Base-by-base conservation (phyloP, 2,329 filamentous ascomycete genomes). In the Apiospora rasikravindrae region DNA sequence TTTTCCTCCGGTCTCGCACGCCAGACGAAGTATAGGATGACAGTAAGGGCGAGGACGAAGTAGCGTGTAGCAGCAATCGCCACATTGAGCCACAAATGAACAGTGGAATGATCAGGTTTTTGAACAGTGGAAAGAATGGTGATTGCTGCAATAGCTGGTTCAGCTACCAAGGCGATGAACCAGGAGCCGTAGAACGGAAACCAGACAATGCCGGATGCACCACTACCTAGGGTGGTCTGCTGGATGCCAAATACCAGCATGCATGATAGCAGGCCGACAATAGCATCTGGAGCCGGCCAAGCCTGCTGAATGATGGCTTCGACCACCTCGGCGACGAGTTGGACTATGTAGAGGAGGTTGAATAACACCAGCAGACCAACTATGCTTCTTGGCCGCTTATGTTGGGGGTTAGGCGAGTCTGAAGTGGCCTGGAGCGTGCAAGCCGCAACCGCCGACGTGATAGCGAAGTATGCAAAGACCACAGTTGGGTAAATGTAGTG, bases 131-230 rank as follows among this genome's bases (percentile, higher is more conserved):
- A 76, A 64, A 82, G 70, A 26, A 79, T 79, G 51, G 81, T 78
- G 24, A 88, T 75, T 19, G 82, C 75, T 33, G 86, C 78, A 44
- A 90, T 81, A 68, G 79, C 76, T 0, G 86, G 78, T 77, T 94
- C 92, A 47, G 89, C 87, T 19, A 85, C 76, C 10, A 92, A 80
- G 19, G 88, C 88, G 22, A 93, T 79, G 42, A 88, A 75, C 86
- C 91, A 92, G 16, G 89, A 88, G 24, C 90, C 91, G 74, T 88
- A 88, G 74, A 90, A 90, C 0, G 91, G 90, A 75, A 91, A 90
- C 86, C 90, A 91, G 13, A 89, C 84, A 2, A 86, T 84, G 69
- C 85, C 83, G 42, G 83, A 78, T 24, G 84, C 82, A 70, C 89
- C 87, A 22, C 26, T 19, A 2, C 84, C 81, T 19, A 93, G 83